Percentiles rank a stretch among this genome's conserved stretches.
Conservation (phyloP, 495 filamentous ascomycete species). For the Penicillium turbatum region DNA sequence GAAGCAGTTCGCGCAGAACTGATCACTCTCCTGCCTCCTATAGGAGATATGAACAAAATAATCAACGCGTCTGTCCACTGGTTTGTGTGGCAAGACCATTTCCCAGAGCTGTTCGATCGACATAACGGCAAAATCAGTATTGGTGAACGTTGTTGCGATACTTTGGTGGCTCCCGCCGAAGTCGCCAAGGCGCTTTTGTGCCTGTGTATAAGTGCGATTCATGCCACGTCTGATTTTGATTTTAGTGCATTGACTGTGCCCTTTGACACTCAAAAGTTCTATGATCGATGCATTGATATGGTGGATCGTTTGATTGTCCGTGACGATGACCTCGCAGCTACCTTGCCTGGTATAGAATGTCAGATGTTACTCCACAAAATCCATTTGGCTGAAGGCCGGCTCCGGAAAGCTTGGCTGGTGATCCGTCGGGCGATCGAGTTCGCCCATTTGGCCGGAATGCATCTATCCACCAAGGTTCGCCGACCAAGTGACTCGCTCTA, state of each 20-base stretch:
- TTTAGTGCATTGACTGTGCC: constrained; percentile 19
- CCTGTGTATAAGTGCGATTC: constrained; percentile 30
- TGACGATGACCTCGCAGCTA: constrained; percentile 47
- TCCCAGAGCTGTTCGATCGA: constrained; percentile 20
- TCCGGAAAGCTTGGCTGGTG: constrained; percentile 49
- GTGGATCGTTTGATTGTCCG: constrained; percentile 41
- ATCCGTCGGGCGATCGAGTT: constrained; percentile 45
- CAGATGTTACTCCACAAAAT: constrained; percentile 44
- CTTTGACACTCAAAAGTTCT: constrained; percentile 24
- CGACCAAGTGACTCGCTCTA: constrained; percentile 20
- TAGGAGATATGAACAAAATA: constrained; percentile 26
- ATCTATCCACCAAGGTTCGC: constrained; percentile 26
- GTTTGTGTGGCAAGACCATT: constrained; percentile 29
- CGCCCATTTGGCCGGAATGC: constrained; percentile 45
- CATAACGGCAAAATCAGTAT: constrained; percentile 3
- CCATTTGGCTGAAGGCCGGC: constrained; percentile 46
- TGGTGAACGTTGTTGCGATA: not conserved
- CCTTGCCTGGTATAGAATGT: constrained; percentile 49
- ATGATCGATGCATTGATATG: constrained; percentile 30
- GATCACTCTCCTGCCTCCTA: constrained; percentile 31
- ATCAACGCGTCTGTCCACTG: constrained; percentile 27
- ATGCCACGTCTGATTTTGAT: constrained; percentile 28
- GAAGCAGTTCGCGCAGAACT: constrained; percentile 24
- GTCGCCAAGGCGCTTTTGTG: constrained; percentile 38
- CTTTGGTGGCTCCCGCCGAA: constrained; percentile 25